phyloP scores from a whole-genome alignment of 345 rosid genomes.

The Camelina sativa region DNA sequence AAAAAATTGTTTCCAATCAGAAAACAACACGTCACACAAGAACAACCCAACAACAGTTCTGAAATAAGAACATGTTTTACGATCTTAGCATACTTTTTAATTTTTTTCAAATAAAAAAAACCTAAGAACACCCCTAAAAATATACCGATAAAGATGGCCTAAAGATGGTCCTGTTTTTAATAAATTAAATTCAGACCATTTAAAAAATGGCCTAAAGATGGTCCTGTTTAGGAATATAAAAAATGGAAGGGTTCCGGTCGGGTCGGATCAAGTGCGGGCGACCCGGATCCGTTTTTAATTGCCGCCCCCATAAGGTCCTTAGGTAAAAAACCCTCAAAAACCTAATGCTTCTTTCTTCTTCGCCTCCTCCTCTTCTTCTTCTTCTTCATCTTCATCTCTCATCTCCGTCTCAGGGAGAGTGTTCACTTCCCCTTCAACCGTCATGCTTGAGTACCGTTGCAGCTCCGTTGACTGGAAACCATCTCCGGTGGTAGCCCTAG shows the following conservation, averaged over 20 bases:
- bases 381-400: slow-evolving; percentile 12
- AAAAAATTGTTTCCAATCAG: too few relatives aligned
- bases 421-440: slow-evolving; percentile 4
- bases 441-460: slow-evolving; percentile 66
- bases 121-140: too few relatives aligned
- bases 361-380: slow-evolving; percentile 28
- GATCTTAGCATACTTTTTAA: too few relatives aligned
- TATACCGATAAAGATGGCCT: too few relatives aligned
- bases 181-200: too few relatives aligned
- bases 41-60: too few relatives aligned
- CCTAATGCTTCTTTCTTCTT: slow-evolving; percentile 24
- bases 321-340: slow-evolving; percentile 38
- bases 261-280: slow-evolving; percentile 7
- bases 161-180: too few relatives aligned
- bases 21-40: too few relatives aligned
- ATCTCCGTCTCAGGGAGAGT: slow-evolving; percentile 3
- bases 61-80: too few relatives aligned
- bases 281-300: slow-evolving; percentile 34
- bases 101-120: too few relatives aligned
- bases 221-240: too few relatives aligned
- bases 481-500: slow-evolving; percentile 85
- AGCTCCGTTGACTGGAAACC: slow-evolving; percentile 91
- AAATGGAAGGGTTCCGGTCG: neutral
- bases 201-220: too few relatives aligned
- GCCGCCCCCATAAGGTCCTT: slow-evolving; percentile 21